Base-by-base conservation (phyloP, 1,284 basidiomycete genomes). In the Sparassis latifolia region DNA sequence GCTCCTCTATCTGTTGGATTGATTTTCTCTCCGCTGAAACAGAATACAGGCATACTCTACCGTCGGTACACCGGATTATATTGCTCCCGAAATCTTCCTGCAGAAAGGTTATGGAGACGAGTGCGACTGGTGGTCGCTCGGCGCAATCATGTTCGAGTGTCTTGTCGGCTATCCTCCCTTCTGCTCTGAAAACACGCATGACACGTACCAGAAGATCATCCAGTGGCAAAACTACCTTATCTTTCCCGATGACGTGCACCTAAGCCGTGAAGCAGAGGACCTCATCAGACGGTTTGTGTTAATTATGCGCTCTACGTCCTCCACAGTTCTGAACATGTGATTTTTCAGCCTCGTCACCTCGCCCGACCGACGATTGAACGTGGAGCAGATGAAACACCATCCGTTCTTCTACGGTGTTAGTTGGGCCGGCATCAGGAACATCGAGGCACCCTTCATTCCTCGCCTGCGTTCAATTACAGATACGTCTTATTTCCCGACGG, bases 91-190 rank as follows among this genome's bases (percentile, higher is more conserved):
- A 65, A 97, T 99, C 65, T 99, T 99, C 78, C 72, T 96, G 65
- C 89, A 97, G 73, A 91, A 97, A 65, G 96, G 96, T 2, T 99
- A 99, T 62, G 93, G 94, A 48, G 95, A 97, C 69, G 96, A 97
- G 70, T 97, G 94, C 65, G 95, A 97, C 68, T 97, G 94, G 94
- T 97, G 94, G 94, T 94, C 91, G 38, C 72, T 95, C 45, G 92
- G 96, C 9, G 94, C 95, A 3, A 98, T 99, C 71, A 97, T 97
- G 87, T 99, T 96, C 65, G 96, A 99, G 70, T 98, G 96, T 70
- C 78, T 99, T 29, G 93, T 97, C 60, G 96, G 92, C 55, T 97
- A 96, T 67, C 94, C 95, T 9, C 95, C 95, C 2, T 98, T 97
- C 78, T 97, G 94, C 69, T 97, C 95, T 6, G 95, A 98, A 65